Evolutionary conservation across 1,139 yeast species (phyloP).

Genomic region (Geotrichum restrictum): DNA sequence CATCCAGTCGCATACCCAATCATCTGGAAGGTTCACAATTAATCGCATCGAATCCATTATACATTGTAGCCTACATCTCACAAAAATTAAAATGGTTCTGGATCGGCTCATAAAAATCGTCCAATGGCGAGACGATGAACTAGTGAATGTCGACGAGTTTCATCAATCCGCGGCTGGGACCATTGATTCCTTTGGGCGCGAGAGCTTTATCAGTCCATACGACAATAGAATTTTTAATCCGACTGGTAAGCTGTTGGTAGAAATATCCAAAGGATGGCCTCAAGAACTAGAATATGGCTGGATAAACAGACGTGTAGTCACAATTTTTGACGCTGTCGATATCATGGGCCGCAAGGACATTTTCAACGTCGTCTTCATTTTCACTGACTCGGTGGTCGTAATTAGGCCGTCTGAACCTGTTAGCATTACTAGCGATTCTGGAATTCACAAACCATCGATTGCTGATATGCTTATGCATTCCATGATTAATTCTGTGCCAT

Average conservation of each 20-base stretch:
- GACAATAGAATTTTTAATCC: slow-evolving; percentile 78
- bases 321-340: slow-evolving; percentile 62
- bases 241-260: slow-evolving; percentile 81
- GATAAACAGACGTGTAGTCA: slow-evolving; percentile 79
- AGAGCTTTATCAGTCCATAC: slow-evolving; percentile 41
- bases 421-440: slow-evolving; percentile 34
- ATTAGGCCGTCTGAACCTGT: slow-evolving; percentile 43
- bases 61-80: slow-evolving; percentile 65
- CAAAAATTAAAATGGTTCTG: slow-evolving; percentile 64
- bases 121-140: slow-evolving; percentile 40
- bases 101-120: slow-evolving; percentile 47
- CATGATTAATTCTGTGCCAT: slow-evolving; percentile 76
- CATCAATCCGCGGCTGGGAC: slow-evolving; percentile 57
- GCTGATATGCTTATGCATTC: slow-evolving; percentile 88
- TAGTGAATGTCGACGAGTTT: slow-evolving; percentile 43
- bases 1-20: slow-evolving; percentile 24
- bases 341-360: slow-evolving; percentile 34
- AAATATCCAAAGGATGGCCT: slow-evolving; percentile 84
- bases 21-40: slow-evolving; percentile 44
- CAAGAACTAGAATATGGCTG: slow-evolving; percentile 81
- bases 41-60: slow-evolving; percentile 65
- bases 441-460: slow-evolving; percentile 54
- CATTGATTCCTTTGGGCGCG: slow-evolving; percentile 75
- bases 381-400: slow-evolving; percentile 73
- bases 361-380: slow-evolving; percentile 63